Evolutionary conservation across 225 moss, liverwort and hornwort species (phyloP), one percentile per base, ranked within the genome.

Genomic region (Anthoceros angustus): DNA sequence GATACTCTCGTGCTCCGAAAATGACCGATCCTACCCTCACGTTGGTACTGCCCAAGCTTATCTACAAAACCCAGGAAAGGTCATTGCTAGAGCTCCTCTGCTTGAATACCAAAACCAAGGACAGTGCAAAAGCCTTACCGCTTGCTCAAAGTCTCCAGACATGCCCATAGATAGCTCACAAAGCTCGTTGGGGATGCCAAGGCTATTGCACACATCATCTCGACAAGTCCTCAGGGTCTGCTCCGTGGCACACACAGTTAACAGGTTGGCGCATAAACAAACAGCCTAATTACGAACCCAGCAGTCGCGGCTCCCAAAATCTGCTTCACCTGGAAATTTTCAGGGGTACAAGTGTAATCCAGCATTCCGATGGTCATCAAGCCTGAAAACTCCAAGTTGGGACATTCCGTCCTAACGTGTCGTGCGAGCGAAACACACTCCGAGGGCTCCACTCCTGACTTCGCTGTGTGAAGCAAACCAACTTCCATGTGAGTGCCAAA

Each of bases 111-210:
- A 5, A 8, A 41, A 8, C 64, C 39, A 7, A 7, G 25, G 64
- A 38, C 64, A n/a, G 12, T 61, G 38, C 39, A 64, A 20, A 62
- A 45, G 41, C 66, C 75, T 68, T 79, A 87, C 92, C 77, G 93
- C 87, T 39, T 82, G 75, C 80, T 93, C 90, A 61, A 93, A 93
- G 78, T 93, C 87, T 62, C 87, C 83, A 20, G 90, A 93, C 93
- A 87, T 93, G 77, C 93, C 93, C 93, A 93, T 93, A 62, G 93
- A 93, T 20, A 93, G 76, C 64, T 93, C 90, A 77, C 82, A 90
- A 48, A 86, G 78, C 38, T 86, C 81, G 62, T 74, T 76, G 66
- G 84, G 83, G 75, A 93, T 73, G 41, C 77, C 74, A 42, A 93
- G 93, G 73, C 78, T 87, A 45, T 79, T 72, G 67, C 89, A 86